Percentiles rank a stretch among this genome's conserved stretches.
Evolutionary conservation across 352 stramenopile genomes (phyloP).

Genomic region (Pythium biforme): DNA sequence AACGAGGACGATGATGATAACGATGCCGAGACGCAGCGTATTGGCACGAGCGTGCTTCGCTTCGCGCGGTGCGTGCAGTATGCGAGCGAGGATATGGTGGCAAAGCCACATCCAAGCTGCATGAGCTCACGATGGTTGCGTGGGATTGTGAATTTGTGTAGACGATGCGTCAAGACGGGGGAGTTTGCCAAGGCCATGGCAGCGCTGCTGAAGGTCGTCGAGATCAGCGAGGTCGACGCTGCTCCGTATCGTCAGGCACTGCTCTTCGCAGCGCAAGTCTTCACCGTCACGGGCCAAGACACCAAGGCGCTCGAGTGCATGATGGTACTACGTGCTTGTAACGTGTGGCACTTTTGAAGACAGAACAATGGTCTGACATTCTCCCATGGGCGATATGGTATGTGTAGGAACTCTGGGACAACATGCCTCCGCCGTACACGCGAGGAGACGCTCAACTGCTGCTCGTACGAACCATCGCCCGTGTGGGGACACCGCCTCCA

Average conservation of each 20-base stretch:
- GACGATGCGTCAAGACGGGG: slow-evolving; percentile 41
- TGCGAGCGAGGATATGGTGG: background rate
- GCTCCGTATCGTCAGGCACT: slow-evolving; percentile 32
- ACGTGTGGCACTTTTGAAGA: background rate
- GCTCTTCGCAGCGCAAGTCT: slow-evolving; percentile 44
- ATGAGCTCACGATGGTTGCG: no score
- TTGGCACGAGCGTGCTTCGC: slow-evolving; percentile 26
- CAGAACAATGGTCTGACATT: background rate
- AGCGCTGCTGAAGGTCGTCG: slow-evolving; percentile 43
- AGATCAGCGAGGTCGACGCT: slow-evolving; percentile 33
- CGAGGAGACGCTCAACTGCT: slow-evolving; percentile 37
- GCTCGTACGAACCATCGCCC: no score
- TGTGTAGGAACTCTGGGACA: slow-evolving; percentile 40
- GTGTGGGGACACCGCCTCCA: background rate
- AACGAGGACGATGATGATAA: slow-evolving; percentile 15
- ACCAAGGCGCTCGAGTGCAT: slow-evolving; percentile 39
- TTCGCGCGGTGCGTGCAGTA: slow-evolving; percentile 28
- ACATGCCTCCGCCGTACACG: slow-evolving; percentile 50
- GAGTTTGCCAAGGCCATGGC: slow-evolving; percentile 42
- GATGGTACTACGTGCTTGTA: slow-evolving; percentile 21
- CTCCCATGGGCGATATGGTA: no score
- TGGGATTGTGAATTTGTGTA: slow-evolving; percentile 7
- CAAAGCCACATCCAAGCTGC: no score
- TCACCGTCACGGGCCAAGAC: slow-evolving; percentile 29
- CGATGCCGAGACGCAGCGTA: slow-evolving; percentile 22